These are phyloP conservation scores for Pythium myriotylum DNA, from an alignment of 352 stramenopile genomes.

Conservation along the genomic window DNA sequence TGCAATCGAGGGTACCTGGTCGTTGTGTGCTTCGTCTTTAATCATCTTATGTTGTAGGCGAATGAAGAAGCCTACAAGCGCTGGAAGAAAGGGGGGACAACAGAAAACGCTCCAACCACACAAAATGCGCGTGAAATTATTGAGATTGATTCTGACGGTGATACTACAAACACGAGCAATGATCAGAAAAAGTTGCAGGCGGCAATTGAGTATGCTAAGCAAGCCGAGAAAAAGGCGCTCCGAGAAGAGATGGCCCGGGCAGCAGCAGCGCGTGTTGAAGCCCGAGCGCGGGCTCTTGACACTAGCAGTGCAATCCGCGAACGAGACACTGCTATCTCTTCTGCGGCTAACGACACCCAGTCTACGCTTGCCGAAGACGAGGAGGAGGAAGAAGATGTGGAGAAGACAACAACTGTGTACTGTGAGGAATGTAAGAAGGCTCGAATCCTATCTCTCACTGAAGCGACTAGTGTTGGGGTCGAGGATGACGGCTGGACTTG, in stretches of 20 bases:
- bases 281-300: slow-evolving; percentile 39
- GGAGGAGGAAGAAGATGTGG: slow-evolving; percentile 49
- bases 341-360: not conserved
- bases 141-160: slow-evolving; percentile 22
- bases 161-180: not conserved
- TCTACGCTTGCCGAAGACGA: slow-evolving; percentile 15
- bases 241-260: slow-evolving; percentile 55
- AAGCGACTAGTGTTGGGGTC: slow-evolving; percentile 37
- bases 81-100: slow-evolving; percentile 52
- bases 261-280: slow-evolving; percentile 57
- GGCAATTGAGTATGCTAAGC: slow-evolving; percentile 27
- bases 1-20: too few relatives aligned
- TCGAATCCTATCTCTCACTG: slow-evolving; percentile 58
- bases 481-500: slow-evolving; percentile 57
- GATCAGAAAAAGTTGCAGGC: slow-evolving; percentile 18
- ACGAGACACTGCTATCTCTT: not conserved
- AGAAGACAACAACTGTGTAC: slow-evolving; percentile 72
- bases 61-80: slow-evolving; percentile 73
- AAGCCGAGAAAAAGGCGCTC: slow-evolving; percentile 29
- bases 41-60: too few relatives aligned
- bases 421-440: slow-evolving; percentile 84
- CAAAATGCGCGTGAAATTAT: slow-evolving; percentile 16
- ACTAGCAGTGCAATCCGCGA: slow-evolving; percentile 46
- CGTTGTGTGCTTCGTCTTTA: too few relatives aligned
- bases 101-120: not conserved